Percentiles rank a stretch among this genome's conserved stretches.
These are phyloP conservation scores for Mycena galopus DNA, from an alignment of 768 basidiomycete species.

Conservation along the genomic window DNA sequence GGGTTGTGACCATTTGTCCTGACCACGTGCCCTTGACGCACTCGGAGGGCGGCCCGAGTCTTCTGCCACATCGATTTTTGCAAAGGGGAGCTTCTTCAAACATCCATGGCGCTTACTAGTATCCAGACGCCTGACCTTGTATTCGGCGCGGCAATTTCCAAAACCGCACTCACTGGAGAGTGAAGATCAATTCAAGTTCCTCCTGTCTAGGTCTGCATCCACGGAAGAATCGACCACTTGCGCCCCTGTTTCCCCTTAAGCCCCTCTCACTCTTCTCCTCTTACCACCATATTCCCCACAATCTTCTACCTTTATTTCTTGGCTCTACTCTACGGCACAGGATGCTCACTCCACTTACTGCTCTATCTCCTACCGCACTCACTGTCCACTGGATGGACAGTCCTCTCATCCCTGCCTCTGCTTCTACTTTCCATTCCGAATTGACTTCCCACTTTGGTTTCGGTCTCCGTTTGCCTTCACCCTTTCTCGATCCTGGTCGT, in stretches of 20 bases:
- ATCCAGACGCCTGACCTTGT: no score
- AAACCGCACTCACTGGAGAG: no score
- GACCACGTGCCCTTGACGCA: no score
- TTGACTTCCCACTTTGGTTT: no score
- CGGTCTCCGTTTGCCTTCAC: not conserved
- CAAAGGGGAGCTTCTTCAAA: no score
- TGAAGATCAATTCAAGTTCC: no score
- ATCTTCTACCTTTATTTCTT: not conserved
- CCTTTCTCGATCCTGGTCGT: conserved; percentile 3
- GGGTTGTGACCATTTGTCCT: no score
- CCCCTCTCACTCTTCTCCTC: not conserved
- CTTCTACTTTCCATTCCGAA: no score
- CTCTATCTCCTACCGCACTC: not conserved
- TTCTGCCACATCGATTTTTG: no score
- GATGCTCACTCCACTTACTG: conserved; percentile 9
- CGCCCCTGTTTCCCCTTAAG: not conserved
- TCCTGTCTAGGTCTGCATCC: not conserved
- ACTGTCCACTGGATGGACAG: conserved; percentile 17
- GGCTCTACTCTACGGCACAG: not conserved
- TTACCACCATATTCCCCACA: not conserved
- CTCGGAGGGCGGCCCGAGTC: no score
- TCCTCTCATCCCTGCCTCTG: not conserved
- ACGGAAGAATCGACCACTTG: not conserved
- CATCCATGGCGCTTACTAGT: no score
- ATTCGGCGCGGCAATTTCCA: no score